Evolutionary conservation across 129 eudicot species (phyloP), one percentile per base, ranked within the genome.

Genomic region (Flaveria linearis): DNA sequence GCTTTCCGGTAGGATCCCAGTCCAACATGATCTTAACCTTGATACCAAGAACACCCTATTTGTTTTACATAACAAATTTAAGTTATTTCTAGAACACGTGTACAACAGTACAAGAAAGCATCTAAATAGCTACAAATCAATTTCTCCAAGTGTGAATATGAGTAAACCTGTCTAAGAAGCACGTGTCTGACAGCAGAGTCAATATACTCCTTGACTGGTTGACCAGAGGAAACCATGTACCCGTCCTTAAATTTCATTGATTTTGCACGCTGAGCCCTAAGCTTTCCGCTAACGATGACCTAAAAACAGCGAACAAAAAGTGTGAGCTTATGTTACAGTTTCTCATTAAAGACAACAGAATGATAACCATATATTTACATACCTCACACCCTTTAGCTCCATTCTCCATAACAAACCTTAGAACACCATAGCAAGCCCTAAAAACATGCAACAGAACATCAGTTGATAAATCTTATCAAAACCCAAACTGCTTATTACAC

Each of bases 371-470:
- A 5, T 36, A 36, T 36, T 36, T 4, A 5, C 41, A 36, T 53
- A 85, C 92, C 87, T 89, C 96, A 78, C 96, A 89, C 2, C 96
- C 96, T 75, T 89, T 89, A 8, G 96, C 96, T 22, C 91, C 96
- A 42, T 82, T 87, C 76, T 85, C 96, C 96, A 87, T 89, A 7
- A 89, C 89, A 80, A 89, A 89, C 47, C 89, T 73, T 23, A 88
- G 16, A 26, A 88, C 93, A 73, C 93, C 93, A 84, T 88, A 86
- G 80, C 93, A 86, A 42, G 93, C 96, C 87, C 91, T 87, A 68
- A 0, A 69, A 16, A 71, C 7, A 22, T 14, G 17, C 9, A 75
- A 17, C 15, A 68, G 15, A 9, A 13, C 8, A 45, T 53, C 49
- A 68, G 60, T 41, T 1, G 2, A 62, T 30, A 61, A 75, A 14